Evolutionary conservation across 192 early-diverging fungal species (phyloP).

Genomic region (Coemansia sp.): DNA sequence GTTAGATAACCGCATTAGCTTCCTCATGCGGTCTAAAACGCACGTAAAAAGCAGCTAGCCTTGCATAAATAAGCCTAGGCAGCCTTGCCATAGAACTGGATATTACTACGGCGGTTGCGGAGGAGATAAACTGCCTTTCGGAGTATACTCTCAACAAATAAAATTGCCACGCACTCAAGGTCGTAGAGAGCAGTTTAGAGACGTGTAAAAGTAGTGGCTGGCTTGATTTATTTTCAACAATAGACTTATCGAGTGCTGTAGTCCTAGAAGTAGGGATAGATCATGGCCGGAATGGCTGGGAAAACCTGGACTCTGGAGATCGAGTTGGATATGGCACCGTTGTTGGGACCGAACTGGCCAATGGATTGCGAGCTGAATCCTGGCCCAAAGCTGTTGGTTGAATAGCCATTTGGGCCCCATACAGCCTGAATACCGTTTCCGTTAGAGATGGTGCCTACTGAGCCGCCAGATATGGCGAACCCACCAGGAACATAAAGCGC

Average conservation of each 20-base stretch:
- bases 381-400: slow-evolving; percentile 36
- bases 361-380: slow-evolving; percentile 43
- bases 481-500: slow-evolving; percentile 14
- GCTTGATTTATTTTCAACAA: neutral
- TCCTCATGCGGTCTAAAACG: neutral
- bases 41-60: neutral
- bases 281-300: slow-evolving; percentile 4
- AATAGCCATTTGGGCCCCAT: slow-evolving; percentile 44
- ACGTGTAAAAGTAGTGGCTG: neutral
- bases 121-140: neutral
- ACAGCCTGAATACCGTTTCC: slow-evolving; percentile 36
- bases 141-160: neutral
- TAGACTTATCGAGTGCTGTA: neutral
- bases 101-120: neutral
- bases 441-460: slow-evolving; percentile 21
- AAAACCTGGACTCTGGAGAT: slow-evolving; percentile 38
- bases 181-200: neutral
- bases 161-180: neutral
- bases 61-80: neutral
- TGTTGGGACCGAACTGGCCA: slow-evolving; percentile 34
- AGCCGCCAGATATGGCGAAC: slow-evolving; percentile 17
- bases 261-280: slow-evolving; percentile 1
- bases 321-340: slow-evolving; percentile 41
- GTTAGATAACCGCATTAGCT: neutral
- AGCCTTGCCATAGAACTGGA: neutral